Base-by-base conservation (phyloP, 805 yeast genomes). In the Starmerella floris region DNA sequence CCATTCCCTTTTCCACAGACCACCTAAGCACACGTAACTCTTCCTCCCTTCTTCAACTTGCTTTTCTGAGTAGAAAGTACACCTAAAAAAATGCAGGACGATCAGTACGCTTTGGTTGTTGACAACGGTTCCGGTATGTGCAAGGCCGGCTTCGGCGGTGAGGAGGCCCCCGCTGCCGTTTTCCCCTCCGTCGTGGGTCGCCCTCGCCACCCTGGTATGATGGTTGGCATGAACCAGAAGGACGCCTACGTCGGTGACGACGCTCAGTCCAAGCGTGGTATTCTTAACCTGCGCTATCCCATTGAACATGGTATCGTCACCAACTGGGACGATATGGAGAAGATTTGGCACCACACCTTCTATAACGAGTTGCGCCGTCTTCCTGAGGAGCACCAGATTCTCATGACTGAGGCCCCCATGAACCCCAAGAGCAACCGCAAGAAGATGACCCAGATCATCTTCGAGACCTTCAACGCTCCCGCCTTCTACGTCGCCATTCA, bases 61-160 rank as follows among this genome's bases (percentile, higher is more conserved):
- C 17, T 19, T 30, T 5, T 5, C 25, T n/a, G n/a, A 33, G 17
- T 5, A 22, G 16, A n/a, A 33, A 25, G 17, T 22, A 34, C 25
- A 10, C 17, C 5, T 5, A 23, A 17, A 21, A 50, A 31, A 35
- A 51, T 45, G 49, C 52, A 56, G 53, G 61, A 57, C 56, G 62
- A 59, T 50, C 52, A 54, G 51, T 57, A 53, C 54, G 61, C 62
- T 43, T 66, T 66, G 62, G 97, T 88, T 73, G 88, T 88, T 73
- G 98, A 88, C 70, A 88, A 88, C 74, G 98, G 98, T 75, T 91
- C 98, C 65, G 98, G 98, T 78, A 91, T 91, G 97, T 91, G 98
- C 80, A 91, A 91, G 70, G 98, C 98, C 88, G 98, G 98, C 72
- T 91, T 87, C 68, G 97, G 98, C 78, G 98, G 98, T 76, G 97